These are phyloP conservation scores for Aurantiochytrium sp. DNA, from an alignment of 108 stramenopile species.

Conservation along the genomic window DNA sequence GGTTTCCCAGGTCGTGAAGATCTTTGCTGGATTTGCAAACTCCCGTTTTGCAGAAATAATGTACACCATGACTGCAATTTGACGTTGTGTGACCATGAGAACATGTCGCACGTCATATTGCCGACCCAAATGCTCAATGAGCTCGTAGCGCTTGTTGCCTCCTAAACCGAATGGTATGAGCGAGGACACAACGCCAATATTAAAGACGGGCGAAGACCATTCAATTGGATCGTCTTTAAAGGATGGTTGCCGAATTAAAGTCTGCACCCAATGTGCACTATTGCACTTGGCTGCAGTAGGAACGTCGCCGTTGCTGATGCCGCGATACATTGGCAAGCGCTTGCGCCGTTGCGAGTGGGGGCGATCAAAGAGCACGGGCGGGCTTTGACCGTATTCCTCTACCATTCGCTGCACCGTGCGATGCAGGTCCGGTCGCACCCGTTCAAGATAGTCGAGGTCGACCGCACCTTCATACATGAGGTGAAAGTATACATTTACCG, in stretches of 20 bases:
- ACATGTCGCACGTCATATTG: neutral
- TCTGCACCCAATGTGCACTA: neutral
- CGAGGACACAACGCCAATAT: neutral
- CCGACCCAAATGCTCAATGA: neutral
- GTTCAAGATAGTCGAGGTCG: slow-evolving; percentile 29
- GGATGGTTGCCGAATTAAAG: neutral
- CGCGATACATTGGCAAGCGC: neutral
- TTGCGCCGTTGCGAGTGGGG: slow-evolving; percentile 30
- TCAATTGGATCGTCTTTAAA: neutral
- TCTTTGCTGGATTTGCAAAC: neutral
- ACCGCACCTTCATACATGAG: slow-evolving; percentile 38
- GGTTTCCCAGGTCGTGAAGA: neutral
- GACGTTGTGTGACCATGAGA: neutral
- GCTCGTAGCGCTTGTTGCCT: neutral
- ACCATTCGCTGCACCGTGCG: slow-evolving; percentile 12
- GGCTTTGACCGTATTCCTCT: slow-evolving; percentile 30
- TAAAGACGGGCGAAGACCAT: neutral
- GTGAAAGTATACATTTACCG: slow-evolving; percentile 36
- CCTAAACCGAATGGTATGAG: neutral
- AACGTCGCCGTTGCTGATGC: neutral
- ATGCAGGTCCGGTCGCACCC: slow-evolving; percentile 14
- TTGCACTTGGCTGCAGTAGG: neutral
- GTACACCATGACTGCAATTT: neutral
- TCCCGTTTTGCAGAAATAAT: neutral
- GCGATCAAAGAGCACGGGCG: slow-evolving; percentile 19